phyloP scores from a whole-genome alignment of 176 grass and related monocot genomes.

The Bromus sterilis region DNA sequence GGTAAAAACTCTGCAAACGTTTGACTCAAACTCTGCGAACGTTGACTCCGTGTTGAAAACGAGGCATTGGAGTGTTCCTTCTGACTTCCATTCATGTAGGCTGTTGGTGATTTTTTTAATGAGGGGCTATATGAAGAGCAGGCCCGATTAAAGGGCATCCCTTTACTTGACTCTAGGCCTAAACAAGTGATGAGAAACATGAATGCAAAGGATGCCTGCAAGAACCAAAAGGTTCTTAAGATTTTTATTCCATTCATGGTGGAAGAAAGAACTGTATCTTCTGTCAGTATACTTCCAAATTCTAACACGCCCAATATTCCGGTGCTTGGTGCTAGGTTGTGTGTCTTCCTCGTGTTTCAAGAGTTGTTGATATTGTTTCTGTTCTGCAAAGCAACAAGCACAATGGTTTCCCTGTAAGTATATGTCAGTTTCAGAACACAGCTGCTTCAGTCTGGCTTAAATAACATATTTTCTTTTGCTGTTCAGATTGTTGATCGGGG shows the following conservation, averaged over 20 bases:
- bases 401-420: conserved; percentile 93
- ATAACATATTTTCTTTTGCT: not conserved
- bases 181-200: conserved; percentile 91
- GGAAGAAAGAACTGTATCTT: not conserved
- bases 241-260: not conserved
- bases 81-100: conserved; percentile 47
- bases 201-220: conserved; percentile 86
- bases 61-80: conserved; percentile 7
- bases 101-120: conserved; percentile 96
- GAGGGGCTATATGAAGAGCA: conserved; percentile 92
- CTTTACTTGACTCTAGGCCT: conserved; percentile 89
- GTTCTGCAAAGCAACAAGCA: conserved; percentile 76
- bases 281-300: conserved; percentile 10
- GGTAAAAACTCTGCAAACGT: conserved; percentile 38
- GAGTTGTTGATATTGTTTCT: conserved; percentile 66
- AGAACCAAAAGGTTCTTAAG: conserved; percentile 74
- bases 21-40: not conserved
- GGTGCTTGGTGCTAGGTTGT: conserved; percentile 50
- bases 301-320: conserved; percentile 23
- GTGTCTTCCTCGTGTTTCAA: conserved; percentile 66
- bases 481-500: conserved; percentile 77
- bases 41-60: conserved; percentile 21
- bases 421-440: not conserved
- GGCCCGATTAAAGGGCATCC: conserved; percentile 80
- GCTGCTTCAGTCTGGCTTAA: not conserved